Percentiles rank a stretch among this genome's conserved stretches.
Conservation (phyloP, 192 early-diverging fungal genomes). For the Entrophospora sp. region DNA sequence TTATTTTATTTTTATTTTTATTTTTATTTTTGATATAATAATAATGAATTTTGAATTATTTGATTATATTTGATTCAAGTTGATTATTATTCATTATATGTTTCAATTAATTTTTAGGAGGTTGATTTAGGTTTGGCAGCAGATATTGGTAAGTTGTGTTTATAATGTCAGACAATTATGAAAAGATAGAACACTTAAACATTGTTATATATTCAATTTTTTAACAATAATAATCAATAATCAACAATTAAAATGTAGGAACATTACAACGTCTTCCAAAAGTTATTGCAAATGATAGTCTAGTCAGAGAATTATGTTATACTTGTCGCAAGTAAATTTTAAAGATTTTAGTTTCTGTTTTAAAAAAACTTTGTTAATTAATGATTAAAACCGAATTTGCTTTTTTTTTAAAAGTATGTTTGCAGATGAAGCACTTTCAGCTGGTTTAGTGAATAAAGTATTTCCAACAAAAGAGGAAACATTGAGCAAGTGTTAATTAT, state of each 20-base stretch:
- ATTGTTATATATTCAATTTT: too few species aligned
- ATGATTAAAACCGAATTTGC: too few species aligned
- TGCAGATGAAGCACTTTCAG: conserved; percentile 48
- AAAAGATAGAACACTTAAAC: too few species aligned
- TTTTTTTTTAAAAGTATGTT: conserved; percentile 30
- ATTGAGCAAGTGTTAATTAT: conserved; percentile 48
- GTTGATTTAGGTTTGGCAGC: conserved; percentile 92
- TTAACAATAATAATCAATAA: too few species aligned
- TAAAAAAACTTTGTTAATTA: too few species aligned
- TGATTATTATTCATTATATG: too few species aligned
- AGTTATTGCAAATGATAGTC: conserved; percentile 81
- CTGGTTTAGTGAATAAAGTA: conserved; percentile 51
- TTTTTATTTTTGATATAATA: background rate
- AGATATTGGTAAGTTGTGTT: conserved; percentile 52
- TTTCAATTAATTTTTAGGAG: too few species aligned
- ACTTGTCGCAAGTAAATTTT: conserved; percentile 62
- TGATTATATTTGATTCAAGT: background rate
- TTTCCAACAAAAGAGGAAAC: conserved; percentile 34
- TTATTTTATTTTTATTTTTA: background rate
- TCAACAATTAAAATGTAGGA: too few species aligned
- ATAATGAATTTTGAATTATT: background rate
- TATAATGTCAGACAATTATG: too few species aligned
- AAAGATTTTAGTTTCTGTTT: background rate
- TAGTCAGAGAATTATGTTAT: conserved; percentile 84
- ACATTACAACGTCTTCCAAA: conserved; percentile 94